phyloP scores from a whole-genome alignment of 1,284 basidiomycete genomes.

The Melanopsichium pennsylvanicum region DNA sequence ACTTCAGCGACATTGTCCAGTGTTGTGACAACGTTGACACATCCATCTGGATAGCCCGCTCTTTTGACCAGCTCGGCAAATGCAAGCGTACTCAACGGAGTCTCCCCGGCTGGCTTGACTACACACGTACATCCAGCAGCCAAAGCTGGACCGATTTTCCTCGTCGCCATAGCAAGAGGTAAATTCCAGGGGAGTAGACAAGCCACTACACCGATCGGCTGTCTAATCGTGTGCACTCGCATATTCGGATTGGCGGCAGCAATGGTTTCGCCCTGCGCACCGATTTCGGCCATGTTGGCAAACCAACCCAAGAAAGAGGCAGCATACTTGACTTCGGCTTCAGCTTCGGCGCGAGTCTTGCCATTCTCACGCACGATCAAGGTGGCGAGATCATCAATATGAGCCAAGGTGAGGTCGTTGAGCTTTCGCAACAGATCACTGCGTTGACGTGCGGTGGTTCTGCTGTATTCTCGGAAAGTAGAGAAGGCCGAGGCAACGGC shows the following conservation, averaged over 20 bases:
- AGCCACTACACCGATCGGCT: conserved; percentile 41
- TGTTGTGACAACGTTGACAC: conserved; percentile 30
- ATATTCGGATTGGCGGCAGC: conserved; percentile 21
- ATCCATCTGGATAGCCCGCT: conserved; percentile 30
- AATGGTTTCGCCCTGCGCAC: conserved; percentile 30
- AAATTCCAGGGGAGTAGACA: conserved; percentile 52
- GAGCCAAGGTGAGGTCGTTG: conserved; percentile 34
- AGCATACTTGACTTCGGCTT: conserved; percentile 42
- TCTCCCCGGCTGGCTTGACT: conserved; percentile 38
- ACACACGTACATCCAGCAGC: conserved; percentile 32
- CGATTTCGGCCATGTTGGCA: conserved; percentile 25
- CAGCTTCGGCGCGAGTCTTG: conserved; percentile 35
- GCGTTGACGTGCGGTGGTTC: conserved; percentile 27
- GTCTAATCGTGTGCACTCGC: conserved; percentile 26
- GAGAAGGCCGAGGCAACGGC: conserved; percentile 19
- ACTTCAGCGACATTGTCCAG: conserved; percentile 33
- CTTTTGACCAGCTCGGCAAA: conserved; percentile 34
- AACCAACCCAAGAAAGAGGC: conserved; percentile 35
- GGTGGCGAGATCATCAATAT: conserved; percentile 36
- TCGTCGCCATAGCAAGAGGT: conserved; percentile 40
- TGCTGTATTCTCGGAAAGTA: conserved; percentile 18
- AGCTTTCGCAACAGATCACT: conserved; percentile 29
- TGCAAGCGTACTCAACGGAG: conserved; percentile 26
- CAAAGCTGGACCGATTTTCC: conserved; percentile 35
- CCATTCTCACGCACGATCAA: conserved; percentile 46